Evolutionary conservation across 208 protist species (phyloP), one percentile per base, ranked within the genome.

Genomic region (Acanthamoeba sp.): DNA sequence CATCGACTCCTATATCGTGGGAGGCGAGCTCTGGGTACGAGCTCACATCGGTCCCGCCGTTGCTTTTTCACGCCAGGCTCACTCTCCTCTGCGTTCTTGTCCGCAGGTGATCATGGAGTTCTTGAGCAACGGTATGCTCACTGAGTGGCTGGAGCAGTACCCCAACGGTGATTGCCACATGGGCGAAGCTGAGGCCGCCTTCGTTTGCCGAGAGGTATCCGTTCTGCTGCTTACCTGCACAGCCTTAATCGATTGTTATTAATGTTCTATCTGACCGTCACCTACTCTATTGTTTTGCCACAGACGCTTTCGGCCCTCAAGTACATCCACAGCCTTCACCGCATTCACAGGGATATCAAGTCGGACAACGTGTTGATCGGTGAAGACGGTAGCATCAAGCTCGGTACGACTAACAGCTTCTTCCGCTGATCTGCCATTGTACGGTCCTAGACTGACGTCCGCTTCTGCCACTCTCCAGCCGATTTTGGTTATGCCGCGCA

Each of bases 341-440:
- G 95, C 55, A 98, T 98, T 42, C 98, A 98, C 85, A n/a, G 98
- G 34, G 98, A 98, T 85, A 97, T 98, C 20, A 98, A 98, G 73
- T 94, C 84, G 6, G 98, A 98, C 71, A 98, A 98, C 85, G 91
- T 98, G 14, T 69, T 98, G 6, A 69, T 98, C 55, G 88, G 89
- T 24, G 24, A 48, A 2, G 45, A 95, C n/a, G 96, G 96, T 57
- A 52, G 78, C 24, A 95, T 97, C 42, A 97, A 97, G 84, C 64
- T 94, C 24, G 87, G 87, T 95, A 59, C n/a, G 52, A 52, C 10
- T 22, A 12, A 18, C 48, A 18, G 16, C 4, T 52, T 52, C 48
- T 52, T 52, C 48, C 16, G 0, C 48, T 20, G 48, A 1, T 36
- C 62, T 34, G 10, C 20, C 57, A 34, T 66, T 59, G 12, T 80